Evolutionary conservation across 306 rosid genomes (phyloP), one percentile per base, ranked within the genome.

Genomic region (Sphenostylis stenocarpa): DNA sequence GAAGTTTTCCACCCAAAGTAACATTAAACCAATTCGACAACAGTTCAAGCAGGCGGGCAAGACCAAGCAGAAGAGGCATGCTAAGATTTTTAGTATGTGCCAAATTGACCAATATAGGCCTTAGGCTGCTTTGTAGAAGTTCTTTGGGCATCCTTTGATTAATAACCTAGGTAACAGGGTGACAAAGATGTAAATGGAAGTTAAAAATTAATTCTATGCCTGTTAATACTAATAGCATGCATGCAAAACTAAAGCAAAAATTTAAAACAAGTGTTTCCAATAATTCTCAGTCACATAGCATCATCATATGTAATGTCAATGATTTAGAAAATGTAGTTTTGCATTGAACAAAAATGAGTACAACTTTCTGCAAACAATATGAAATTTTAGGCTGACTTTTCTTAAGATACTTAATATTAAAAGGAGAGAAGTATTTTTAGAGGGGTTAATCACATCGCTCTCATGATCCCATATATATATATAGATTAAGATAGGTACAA

Each of bases 31-130:
- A 96, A 84, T 85, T 96, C 74, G 99, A 93, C 80, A 96, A 80
- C 48, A 96, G 89, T 73, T 96, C 99, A 84, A 96, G 99, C 73
- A 96, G 79, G 73, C 99, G 99, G 7, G 98, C 97, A 83, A 96
- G 87, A 80, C 99, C 99, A 84, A 91, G 96, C 67, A 96, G 91
- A 84, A 96, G 99, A 64, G 99, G 99, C 99, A 96, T 91, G 85
- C 88, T 96, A 62, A 96, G 93, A 81, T 92, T 96, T 90, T 91
- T 92, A 45, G 99, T 92, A 65, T 96, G 97, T 1, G 99, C 99
- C 84, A 96, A 87, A 86, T 96, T 92, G 44, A 92, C 98, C 84
- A 96, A 83, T 82, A 96, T 96, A 80, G 98, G 98, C 88, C 99
- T 88, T 49, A 96, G 99, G 87, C 99, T 96, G 80, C 88, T 91